phyloP scores from a whole-genome alignment of 169 alveolate species.

The Plasmodium berghei region DNA sequence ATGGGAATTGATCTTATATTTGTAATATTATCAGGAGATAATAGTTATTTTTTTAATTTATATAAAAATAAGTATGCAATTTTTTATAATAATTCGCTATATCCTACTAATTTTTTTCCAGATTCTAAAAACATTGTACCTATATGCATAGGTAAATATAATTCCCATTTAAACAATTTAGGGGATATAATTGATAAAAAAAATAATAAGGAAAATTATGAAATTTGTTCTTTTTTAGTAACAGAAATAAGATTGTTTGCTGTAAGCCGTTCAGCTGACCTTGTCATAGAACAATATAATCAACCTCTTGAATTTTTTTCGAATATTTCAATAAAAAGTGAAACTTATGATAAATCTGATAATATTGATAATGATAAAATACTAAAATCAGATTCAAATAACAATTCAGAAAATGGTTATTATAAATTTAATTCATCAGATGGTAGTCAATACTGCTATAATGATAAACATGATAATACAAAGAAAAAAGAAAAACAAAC shows the following conservation, averaged over 20 bases:
- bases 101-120: constrained; percentile 42
- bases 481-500: too few species aligned
- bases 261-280: constrained; percentile 42
- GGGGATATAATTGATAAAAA: constrained; percentile 2
- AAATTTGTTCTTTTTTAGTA: constrained; percentile 24
- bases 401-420: background rate
- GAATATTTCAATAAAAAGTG: background rate
- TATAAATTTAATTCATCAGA: too few species aligned
- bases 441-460: too few species aligned
- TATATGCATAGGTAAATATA: constrained; percentile 22
- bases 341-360: background rate
- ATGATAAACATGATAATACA: too few species aligned
- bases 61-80: constrained; percentile 27
- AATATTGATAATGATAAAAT: background rate
- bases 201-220: background rate
- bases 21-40: constrained; percentile 45
- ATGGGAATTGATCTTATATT: constrained; percentile 57
- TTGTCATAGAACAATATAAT: constrained; percentile 18
- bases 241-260: constrained; percentile 49
- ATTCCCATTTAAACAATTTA: background rate
- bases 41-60: constrained; percentile 8
- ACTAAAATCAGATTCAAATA: background rate
- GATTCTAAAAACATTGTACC: constrained; percentile 7
- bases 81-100: constrained; percentile 35
- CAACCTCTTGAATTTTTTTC: background rate